A percentile compares a stretch with the other conserved stretches of the same genome.
Evolutionary conservation across 345 rosid species (phyloP).

Genomic region (Ricinus communis): DNA sequence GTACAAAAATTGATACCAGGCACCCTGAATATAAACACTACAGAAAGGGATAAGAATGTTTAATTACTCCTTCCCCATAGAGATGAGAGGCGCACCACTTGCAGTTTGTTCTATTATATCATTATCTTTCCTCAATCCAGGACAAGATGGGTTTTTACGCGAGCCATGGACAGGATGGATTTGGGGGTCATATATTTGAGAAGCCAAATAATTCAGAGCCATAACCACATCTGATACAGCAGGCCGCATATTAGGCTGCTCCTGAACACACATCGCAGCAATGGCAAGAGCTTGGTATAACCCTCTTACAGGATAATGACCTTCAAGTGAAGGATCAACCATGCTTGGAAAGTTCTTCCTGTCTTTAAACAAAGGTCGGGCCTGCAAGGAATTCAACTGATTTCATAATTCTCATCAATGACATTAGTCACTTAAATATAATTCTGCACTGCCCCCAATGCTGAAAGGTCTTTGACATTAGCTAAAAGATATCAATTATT

Average conservation of each 20-base stretch:
- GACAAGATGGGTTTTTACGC: too few species aligned
- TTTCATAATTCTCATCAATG: not conserved
- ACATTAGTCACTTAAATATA: too few species aligned
- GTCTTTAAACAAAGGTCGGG: conserved; percentile 47
- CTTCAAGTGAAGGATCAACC: conserved; percentile 42
- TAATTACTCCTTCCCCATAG: not conserved
- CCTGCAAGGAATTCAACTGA: conserved; percentile 28
- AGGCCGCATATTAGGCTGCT: conserved; percentile 46
- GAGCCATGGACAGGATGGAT: not conserved
- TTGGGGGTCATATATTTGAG: conserved; percentile 29
- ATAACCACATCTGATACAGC: conserved; percentile 39
- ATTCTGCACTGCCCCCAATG: too few species aligned
- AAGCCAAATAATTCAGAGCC: conserved; percentile 42
- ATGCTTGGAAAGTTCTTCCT: conserved; percentile 36
- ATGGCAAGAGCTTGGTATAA: conserved; percentile 51
- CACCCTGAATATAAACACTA: conserved; percentile 16
- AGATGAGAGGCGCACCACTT: not conserved
- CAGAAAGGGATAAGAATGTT: not conserved
- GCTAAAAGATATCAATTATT: too few species aligned
- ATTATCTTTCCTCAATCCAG: conserved; percentile 5
- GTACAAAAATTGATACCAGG: conserved; percentile 41
- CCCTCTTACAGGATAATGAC: conserved; percentile 39
- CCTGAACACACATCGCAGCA: conserved; percentile 51
- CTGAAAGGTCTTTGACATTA: not conserved
- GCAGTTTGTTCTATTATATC: conserved; percentile 21